Base-by-base conservation (phyloP, 306 rosid genomes). In the Pyrus bretschneideri region DNA sequence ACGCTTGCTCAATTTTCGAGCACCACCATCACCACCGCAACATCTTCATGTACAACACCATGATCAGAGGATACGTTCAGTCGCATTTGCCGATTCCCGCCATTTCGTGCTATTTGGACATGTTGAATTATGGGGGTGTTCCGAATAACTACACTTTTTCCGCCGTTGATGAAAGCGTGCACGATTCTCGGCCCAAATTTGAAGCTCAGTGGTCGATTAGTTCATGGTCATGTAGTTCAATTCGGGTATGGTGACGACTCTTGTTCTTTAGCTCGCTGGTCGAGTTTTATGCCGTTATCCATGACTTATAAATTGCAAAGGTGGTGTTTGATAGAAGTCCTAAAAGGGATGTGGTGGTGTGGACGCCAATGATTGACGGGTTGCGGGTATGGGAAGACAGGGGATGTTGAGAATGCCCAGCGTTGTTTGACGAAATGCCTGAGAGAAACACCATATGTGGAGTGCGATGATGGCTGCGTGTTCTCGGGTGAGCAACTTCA, bases 291-390 rank as follows among this genome's bases (percentile, higher is more conserved):
- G 86, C 85, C 2, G 64, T 52, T 15, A 65, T 51, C n/a, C 15
- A 66, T 9, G 79, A 86, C 3, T 71, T 90, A 75, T 71, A 46
- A 25, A 71, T 46, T 27, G 96, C 94, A 4, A 80, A 87, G 13
- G 18, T 78, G 44, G 23, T 90, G 86, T 91, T 93, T 62, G 91
- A 91, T 75, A 40, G 33, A 85, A 81, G 61, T 62, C 5, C 76
- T 0, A 52, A 40, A 52, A 91, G 78, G 76, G 98, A 93, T 57
- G 98, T 93, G 52, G 94, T 93, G 40, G 77, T 90, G 66, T 89
- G 97, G 97, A 93, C 96, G 23, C 81, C 89, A 0, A 87, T 93
- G 96, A 65, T 88, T 11, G 90, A 91, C 40, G 96, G 91, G 55
- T 11, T 89, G 90, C 33, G 96, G 91, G 55, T 91, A 91, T 71